These are phyloP conservation scores for Mycena belliarum DNA, from an alignment of 768 basidiomycete species.

Conservation along the genomic window DNA sequence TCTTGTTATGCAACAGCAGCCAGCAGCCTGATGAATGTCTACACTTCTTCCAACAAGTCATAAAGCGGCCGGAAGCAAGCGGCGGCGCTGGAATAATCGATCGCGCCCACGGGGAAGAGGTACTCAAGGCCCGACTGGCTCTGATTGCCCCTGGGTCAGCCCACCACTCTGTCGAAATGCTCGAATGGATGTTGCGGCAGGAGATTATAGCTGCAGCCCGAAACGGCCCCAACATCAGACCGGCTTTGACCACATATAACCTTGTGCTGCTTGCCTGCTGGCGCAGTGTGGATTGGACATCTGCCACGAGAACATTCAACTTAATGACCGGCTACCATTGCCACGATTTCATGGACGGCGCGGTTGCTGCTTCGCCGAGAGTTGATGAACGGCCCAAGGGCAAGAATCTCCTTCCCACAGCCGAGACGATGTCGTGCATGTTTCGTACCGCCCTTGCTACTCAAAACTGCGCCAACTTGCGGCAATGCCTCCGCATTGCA, in stretches of 20 bases:
- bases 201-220: slow-evolving; percentile 41
- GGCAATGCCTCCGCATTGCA: slow-evolving; percentile 63
- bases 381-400: slow-evolving; percentile 44
- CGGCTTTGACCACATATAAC: slow-evolving; percentile 55
- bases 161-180: slow-evolving; percentile 51
- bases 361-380: slow-evolving; percentile 36
- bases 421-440: slow-evolving; percentile 57
- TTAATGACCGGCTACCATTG: slow-evolving; percentile 70
- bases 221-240: slow-evolving; percentile 47
- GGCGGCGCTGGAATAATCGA: slow-evolving; percentile 47
- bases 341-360: slow-evolving; percentile 55
- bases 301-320: slow-evolving; percentile 58
- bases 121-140: slow-evolving; percentile 55
- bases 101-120: slow-evolving; percentile 58
- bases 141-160: slow-evolving; percentile 41
- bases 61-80: slow-evolving; percentile 42
- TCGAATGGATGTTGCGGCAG: slow-evolving; percentile 72
- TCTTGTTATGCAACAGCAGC: slow-evolving; percentile 55
- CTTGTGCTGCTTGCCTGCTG: slow-evolving; percentile 66
- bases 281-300: slow-evolving; percentile 63
- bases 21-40: slow-evolving; percentile 48
- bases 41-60: slow-evolving; percentile 62
- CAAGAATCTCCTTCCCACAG: slow-evolving; percentile 47
- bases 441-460: slow-evolving; percentile 59
- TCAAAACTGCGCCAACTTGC: slow-evolving; percentile 49